A percentile compares a stretch with the other conserved stretches of the same genome.
Evolutionary conservation across 352 stramenopile genomes (phyloP).

Genomic region (Pythium myriotylum): DNA sequence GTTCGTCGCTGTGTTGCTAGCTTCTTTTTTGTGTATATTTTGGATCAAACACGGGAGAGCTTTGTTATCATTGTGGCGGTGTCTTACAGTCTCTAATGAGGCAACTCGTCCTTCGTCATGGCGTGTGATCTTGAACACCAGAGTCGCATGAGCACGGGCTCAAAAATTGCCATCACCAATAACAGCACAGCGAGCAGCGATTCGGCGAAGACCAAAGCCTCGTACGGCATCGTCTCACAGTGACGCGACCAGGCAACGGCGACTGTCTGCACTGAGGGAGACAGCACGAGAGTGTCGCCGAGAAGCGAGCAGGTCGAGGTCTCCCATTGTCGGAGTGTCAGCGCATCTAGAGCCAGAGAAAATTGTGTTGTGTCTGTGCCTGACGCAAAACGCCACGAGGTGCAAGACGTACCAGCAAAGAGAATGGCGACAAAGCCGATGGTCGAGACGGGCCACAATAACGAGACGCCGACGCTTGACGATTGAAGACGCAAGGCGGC

Average conservation of each 20-base stretch:
- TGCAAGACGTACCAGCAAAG: not conserved
- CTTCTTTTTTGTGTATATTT: too few species aligned
- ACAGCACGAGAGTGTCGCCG: not conserved
- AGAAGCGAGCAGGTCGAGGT: not conserved
- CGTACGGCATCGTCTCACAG: constrained; percentile 4
- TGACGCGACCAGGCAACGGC: too few species aligned
- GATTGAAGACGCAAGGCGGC: constrained; percentile 2
- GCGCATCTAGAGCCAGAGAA: not conserved
- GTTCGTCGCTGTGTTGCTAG: too few species aligned
- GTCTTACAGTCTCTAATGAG: too few species aligned
- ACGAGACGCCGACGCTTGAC: constrained; percentile 1
- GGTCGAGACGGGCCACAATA: not conserved
- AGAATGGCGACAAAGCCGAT: constrained; percentile 7
- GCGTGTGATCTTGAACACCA: too few species aligned
- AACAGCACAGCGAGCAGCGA: constrained; percentile 14
- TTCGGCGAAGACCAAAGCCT: too few species aligned
- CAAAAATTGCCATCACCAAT: constrained; percentile 4
- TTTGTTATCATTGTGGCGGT: too few species aligned
- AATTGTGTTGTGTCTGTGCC: too few species aligned
- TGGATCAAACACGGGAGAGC: too few species aligned
- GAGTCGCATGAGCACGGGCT: constrained; percentile 20
- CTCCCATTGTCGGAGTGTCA: not conserved
- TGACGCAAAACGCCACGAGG: not conserved
- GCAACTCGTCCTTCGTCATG: too few species aligned
- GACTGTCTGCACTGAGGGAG: not conserved